These are phyloP conservation scores for Multifurca ochricompacta DNA, from an alignment of 768 basidiomycete species.

Conservation along the genomic window DNA sequence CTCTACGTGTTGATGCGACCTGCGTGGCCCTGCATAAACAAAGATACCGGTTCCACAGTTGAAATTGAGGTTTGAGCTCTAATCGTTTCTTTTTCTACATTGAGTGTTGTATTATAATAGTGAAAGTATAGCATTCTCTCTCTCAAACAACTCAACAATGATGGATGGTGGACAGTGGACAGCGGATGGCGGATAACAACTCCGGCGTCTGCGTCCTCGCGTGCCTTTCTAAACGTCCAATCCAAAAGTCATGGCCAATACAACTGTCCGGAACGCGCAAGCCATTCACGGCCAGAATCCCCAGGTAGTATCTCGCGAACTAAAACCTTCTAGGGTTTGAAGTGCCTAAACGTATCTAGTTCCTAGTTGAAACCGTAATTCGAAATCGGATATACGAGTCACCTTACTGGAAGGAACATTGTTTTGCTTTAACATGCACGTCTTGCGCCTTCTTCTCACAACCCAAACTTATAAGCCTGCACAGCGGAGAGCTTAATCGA, in stretches of 20 bases:
- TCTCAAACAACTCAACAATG: too few species aligned
- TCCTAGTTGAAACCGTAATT: slow-evolving; percentile 92
- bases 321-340: background rate
- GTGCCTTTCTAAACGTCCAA: too few species aligned
- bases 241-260: slow-evolving; percentile 97
- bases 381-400: slow-evolving; percentile 95
- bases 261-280: slow-evolving; percentile 77
- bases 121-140: too few species aligned
- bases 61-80: too few species aligned
- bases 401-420: slow-evolving; percentile 96
- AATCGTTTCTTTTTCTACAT: too few species aligned
- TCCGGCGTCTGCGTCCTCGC: too few species aligned
- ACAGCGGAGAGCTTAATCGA: slow-evolving; percentile 91
- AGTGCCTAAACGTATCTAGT: slow-evolving; percentile 41
- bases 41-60: too few species aligned
- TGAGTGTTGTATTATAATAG: too few species aligned
- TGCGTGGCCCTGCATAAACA: too few species aligned
- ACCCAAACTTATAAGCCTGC: background rate
- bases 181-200: too few species aligned
- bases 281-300: slow-evolving; percentile 98
- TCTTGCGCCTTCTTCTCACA: slow-evolving; percentile 2
- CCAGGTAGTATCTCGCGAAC: slow-evolving; percentile 67
- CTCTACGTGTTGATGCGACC: too few species aligned
- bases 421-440: slow-evolving; percentile 90
- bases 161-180: too few species aligned